Percentiles rank a stretch among this genome's conserved stretches.
Conservation (phyloP, 805 yeast genomes). For the Blastobotrys robertii region DNA sequence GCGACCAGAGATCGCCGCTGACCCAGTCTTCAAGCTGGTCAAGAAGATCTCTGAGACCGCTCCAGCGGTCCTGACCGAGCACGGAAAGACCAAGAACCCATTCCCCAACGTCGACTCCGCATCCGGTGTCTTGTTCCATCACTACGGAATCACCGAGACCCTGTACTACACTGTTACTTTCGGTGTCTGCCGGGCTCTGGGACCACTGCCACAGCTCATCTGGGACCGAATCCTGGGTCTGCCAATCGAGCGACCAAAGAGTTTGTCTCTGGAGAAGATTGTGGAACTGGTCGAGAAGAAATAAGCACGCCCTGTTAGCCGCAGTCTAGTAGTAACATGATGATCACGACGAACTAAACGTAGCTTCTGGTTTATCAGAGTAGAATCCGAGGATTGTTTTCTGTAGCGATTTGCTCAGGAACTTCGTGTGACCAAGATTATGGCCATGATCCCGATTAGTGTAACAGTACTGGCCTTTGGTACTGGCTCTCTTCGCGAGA, state of each 20-base stretch:
- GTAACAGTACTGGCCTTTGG: no score
- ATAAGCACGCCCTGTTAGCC: no score
- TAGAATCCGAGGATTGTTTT: no score
- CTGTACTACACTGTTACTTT: slow-evolving; percentile 78
- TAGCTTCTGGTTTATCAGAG: no score
- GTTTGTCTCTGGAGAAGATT: slow-evolving; percentile 90
- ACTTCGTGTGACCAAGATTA: no score
- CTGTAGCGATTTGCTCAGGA: no score
- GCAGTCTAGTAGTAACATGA: no score
- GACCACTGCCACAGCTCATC: slow-evolving; percentile 78
- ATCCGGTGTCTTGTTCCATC: slow-evolving; percentile 76
- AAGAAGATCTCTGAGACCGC: slow-evolving; percentile 73
- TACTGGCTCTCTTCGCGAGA: no score
- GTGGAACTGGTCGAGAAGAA: slow-evolving; percentile 47
- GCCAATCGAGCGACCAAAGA: slow-evolving; percentile 83
- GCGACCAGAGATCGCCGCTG: slow-evolving; percentile 43
- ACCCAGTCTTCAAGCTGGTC: slow-evolving; percentile 69
- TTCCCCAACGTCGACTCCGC: slow-evolving; percentile 89
- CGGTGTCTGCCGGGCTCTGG: slow-evolving; percentile 81
- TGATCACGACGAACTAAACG: no score
- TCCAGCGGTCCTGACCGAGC: slow-evolving; percentile 68
- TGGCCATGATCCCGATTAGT: no score
- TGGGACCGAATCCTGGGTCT: slow-evolving; percentile 75
- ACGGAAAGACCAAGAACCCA: slow-evolving; percentile 88
- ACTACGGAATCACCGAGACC: slow-evolving; percentile 75